These are phyloP conservation scores for Persicaria tinctoria DNA, from an alignment of 148 eudicot species.

Conservation along the genomic window DNA sequence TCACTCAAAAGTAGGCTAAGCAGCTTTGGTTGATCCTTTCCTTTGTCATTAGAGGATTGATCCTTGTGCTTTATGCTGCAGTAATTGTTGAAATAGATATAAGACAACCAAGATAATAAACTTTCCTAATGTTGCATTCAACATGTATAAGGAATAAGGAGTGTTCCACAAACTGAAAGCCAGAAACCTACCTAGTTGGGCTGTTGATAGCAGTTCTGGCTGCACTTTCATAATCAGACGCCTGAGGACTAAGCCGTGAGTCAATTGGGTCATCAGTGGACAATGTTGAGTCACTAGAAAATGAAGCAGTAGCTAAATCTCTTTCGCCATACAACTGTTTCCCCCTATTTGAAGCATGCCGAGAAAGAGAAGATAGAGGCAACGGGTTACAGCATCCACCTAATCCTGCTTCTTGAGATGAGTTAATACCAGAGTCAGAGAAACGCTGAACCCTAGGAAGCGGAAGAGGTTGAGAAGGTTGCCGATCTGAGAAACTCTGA, in stretches of 20 bases:
- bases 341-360: constrained; percentile 12
- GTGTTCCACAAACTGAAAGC: not conserved
- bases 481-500: constrained; percentile 27
- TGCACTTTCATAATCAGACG: constrained; percentile 30
- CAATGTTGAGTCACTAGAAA: constrained; percentile 20
- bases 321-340: constrained; percentile 21
- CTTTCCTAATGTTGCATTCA: not conserved
- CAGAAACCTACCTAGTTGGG: constrained; percentile 21
- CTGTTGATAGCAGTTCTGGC: constrained; percentile 19
- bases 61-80: constrained; percentile 21
- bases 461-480: constrained; percentile 22
- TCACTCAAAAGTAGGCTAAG: constrained; percentile 14
- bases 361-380: constrained; percentile 23
- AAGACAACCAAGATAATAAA: not conserved
- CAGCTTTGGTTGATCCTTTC: constrained; percentile 21
- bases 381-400: constrained; percentile 15
- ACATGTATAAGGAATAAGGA: constrained; percentile 3
- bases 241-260: constrained; percentile 27
- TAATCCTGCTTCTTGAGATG: constrained; percentile 18
- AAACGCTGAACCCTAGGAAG: constrained; percentile 19
- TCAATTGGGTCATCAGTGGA: constrained; percentile 30
- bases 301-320: constrained; percentile 25
- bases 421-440: constrained; percentile 9
- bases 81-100: not conserved
- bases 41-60: constrained; percentile 9